Conservation (phyloP, 2,329 filamentous ascomycete species). For the Juglanconis juglandina region DNA sequence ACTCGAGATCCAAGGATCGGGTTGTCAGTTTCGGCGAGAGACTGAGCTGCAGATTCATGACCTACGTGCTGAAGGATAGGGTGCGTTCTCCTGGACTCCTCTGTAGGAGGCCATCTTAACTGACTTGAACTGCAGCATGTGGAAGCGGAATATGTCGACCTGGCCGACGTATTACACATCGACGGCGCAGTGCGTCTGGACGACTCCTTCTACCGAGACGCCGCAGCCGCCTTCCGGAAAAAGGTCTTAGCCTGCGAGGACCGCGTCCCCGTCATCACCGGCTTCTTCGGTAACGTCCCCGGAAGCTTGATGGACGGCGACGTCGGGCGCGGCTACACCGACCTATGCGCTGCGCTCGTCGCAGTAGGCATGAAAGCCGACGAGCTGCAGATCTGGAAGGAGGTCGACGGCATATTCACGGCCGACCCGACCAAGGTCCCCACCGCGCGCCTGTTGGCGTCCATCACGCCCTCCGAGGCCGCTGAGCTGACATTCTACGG, state of each 20-base stretch:
- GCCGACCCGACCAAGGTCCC: constrained; percentile 82
- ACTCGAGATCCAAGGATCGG: constrained; percentile 75
- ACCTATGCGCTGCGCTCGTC: constrained; percentile 87
- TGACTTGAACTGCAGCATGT: constrained; percentile 54
- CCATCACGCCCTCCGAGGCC: constrained; percentile 90
- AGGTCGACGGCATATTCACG: constrained; percentile 67
- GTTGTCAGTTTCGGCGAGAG: constrained; percentile 96
- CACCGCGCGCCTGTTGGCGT: constrained; percentile 81
- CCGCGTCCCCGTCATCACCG: constrained; percentile 76
- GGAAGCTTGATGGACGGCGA: constrained; percentile 84
- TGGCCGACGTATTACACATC: constrained; percentile 76
- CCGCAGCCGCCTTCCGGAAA: constrained; percentile 58
- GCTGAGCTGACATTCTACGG: constrained; percentile 93
- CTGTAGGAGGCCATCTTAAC: constrained; percentile 7
- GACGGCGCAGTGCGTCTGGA: constrained; percentile 58
- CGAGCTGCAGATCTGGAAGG: constrained; percentile 98
- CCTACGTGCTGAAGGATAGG: constrained; percentile 74
- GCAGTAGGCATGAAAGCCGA: constrained; percentile 83
- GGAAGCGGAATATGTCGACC: constrained; percentile 83
- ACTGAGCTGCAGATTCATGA: constrained; percentile 88
- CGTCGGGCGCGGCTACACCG: constrained; percentile 93
- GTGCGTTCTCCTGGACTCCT: constrained; percentile 30
- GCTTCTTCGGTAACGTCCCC: constrained; percentile 91
- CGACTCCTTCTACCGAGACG: constrained; percentile 65
- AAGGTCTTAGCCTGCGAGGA: constrained; percentile 63